Evolutionary conservation across 208 protist genomes (phyloP).

Genomic region (Crithidia acanthocephali): DNA sequence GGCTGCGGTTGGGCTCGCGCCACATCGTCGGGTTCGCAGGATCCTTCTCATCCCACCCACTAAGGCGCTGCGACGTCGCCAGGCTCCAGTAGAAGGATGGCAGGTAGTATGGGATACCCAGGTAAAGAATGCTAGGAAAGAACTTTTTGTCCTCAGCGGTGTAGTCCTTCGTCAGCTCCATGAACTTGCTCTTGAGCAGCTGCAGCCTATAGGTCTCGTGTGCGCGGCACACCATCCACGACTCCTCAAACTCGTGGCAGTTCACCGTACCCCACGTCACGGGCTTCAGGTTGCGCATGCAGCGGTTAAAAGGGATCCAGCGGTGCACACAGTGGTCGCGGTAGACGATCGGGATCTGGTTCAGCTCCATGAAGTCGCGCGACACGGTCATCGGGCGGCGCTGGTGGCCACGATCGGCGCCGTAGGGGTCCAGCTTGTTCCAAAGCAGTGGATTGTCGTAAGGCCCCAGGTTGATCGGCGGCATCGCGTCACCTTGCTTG

Average conservation of each 20-base stretch:
- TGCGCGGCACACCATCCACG: conserved; percentile 88
- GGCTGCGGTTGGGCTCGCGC: conserved; percentile 87
- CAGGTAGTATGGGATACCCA: conserved; percentile 83
- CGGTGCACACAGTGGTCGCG: conserved; percentile 92
- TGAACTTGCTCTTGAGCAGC: conserved; percentile 91
- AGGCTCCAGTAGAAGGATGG: conserved; percentile 84
- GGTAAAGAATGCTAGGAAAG: conserved; percentile 86
- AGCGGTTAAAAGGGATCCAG: conserved; percentile 84
- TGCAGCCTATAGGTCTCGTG: conserved; percentile 90
- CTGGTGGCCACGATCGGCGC: conserved; percentile 91
- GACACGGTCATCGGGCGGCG: conserved; percentile 90
- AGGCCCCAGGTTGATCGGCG: conserved; percentile 88
- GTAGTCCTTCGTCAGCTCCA: conserved; percentile 92
- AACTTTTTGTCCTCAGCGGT: conserved; percentile 91
- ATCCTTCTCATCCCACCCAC: conserved; percentile 90
- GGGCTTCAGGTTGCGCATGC: conserved; percentile 85
- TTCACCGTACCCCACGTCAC: conserved; percentile 87
- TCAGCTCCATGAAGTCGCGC: conserved; percentile 89
- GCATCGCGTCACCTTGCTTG: conserved; percentile 60
- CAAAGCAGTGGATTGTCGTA: conserved; percentile 92
- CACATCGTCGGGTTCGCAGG: conserved; percentile 89
- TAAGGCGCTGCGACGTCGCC: conserved; percentile 84
- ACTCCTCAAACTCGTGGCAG: conserved; percentile 91
- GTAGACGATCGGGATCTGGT: conserved; percentile 85
- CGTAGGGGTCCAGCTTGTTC: conserved; percentile 92